phyloP scores from a whole-genome alignment of 768 basidiomycete species.

The Lentinus brumalis region DNA sequence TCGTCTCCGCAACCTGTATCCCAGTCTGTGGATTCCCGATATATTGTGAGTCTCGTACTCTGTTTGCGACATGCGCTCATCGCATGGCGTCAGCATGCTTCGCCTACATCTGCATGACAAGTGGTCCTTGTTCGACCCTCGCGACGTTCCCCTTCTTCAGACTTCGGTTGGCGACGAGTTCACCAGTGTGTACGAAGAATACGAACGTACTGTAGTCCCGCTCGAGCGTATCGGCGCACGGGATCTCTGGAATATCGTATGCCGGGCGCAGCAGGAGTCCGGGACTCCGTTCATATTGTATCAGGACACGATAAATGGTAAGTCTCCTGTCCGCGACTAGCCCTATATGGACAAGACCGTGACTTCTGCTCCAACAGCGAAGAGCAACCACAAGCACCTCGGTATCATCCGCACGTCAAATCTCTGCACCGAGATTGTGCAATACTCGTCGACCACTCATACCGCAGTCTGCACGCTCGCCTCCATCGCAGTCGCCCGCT shows the following conservation, averaged over 20 bases:
- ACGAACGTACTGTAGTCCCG: neutral
- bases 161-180: neutral
- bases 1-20: neutral
- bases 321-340: neutral
- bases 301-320: neutral
- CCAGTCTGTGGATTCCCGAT: neutral
- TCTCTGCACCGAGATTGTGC: neutral
- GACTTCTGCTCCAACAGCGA: neutral
- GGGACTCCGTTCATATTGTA: neutral
- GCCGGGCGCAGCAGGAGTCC: neutral
- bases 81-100: neutral
- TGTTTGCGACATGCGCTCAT: neutral
- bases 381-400: neutral
- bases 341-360: too few relatives aligned
- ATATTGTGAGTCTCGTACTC: neutral
- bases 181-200: neutral
- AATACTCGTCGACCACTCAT: neutral
- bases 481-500: neutral
- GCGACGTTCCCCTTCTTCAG: neutral
- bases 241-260: neutral
- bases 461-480: neutral
- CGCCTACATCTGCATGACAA: neutral
- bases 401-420: neutral
- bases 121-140: neutral
- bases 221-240: neutral